Conservation (phyloP, 768 basidiomycete species). For the Suillus weaverae region DNA sequence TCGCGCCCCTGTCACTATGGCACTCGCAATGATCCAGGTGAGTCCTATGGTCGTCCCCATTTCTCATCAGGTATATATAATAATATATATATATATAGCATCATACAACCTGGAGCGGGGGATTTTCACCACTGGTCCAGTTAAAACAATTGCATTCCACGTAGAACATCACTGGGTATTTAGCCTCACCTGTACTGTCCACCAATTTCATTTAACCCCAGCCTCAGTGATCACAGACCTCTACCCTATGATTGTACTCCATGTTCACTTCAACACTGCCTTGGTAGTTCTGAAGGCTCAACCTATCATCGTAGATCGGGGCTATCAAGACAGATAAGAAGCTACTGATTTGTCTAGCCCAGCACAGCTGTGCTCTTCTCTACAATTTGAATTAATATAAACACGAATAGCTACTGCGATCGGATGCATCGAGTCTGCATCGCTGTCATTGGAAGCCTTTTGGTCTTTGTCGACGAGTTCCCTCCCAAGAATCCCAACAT, state of each 20-base stretch:
- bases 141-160: too few relatives aligned
- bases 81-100: too few relatives aligned
- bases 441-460: too few relatives aligned
- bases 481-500: not conserved
- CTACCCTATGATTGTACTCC: not conserved
- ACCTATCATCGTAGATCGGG: not conserved
- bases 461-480: not conserved
- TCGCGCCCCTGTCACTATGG: conserved; percentile 19
- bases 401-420: not conserved
- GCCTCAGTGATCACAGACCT: not conserved
- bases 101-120: too few relatives aligned
- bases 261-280: not conserved
- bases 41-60: not conserved
- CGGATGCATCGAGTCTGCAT: not conserved
- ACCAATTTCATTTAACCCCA: not conserved
- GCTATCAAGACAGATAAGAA: not conserved
- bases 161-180: too few relatives aligned
- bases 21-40: conserved; percentile 23
- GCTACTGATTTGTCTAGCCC: too few relatives aligned
- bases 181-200: not conserved
- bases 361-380: too few relatives aligned
- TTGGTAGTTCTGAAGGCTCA: not conserved
- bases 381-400: too few relatives aligned
- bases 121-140: too few relatives aligned
- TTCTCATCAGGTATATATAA: too few relatives aligned